Evolutionary conservation across 148 eudicot genomes (phyloP), one percentile per base, ranked within the genome.

Genomic region (Persicaria maculosa): DNA sequence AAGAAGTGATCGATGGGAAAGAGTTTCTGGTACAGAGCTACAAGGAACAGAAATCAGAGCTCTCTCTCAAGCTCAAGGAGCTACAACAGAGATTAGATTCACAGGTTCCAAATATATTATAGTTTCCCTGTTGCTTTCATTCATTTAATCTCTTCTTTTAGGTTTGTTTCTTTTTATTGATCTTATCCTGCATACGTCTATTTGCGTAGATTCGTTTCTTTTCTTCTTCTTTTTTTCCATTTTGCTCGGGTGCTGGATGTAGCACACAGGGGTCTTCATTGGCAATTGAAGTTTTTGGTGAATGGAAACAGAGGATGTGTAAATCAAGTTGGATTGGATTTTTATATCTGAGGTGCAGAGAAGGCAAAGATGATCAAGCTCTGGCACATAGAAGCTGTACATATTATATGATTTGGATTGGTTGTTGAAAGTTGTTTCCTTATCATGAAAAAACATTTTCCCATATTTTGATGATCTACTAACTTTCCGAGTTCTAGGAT

Each of bases 31-130:
- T 92, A 64, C 88, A 85, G 76, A 91, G 83, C 81, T 95, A 87
- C 90, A 95, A 92, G 84, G 94, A 90, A 81, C 92, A 95, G 83
- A 92, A 90, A 73, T 47, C 84, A 3, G 98, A 95, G 81, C 89
- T 95, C 20, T 86, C 98, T 1, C 46, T 80, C 77, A 92, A 90
- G 90, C 75, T 92, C 77, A 90, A 83, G 78, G 98, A 95, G 78
- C 78, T 95, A 87, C 97, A 95, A 79, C 89, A 84, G 78, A 87
- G 92, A 80, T 74, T 90, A 83, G 98, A 95, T 89, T 86, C 87
- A 72, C 98, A 95, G 79, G 85, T 92, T 71, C 97, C 96, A 61
- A 88, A 85, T 75, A 92, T 95, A 80, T 84, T 95, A 82, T 95
- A 95, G 90, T 45, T 45, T 44, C 12, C 19, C 7, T 47, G 12